Percentiles rank a stretch among this genome's conserved stretches.
These are phyloP conservation scores for Lactarius sanguifluus DNA, from an alignment of 768 basidiomycete genomes.

Conservation along the genomic window DNA sequence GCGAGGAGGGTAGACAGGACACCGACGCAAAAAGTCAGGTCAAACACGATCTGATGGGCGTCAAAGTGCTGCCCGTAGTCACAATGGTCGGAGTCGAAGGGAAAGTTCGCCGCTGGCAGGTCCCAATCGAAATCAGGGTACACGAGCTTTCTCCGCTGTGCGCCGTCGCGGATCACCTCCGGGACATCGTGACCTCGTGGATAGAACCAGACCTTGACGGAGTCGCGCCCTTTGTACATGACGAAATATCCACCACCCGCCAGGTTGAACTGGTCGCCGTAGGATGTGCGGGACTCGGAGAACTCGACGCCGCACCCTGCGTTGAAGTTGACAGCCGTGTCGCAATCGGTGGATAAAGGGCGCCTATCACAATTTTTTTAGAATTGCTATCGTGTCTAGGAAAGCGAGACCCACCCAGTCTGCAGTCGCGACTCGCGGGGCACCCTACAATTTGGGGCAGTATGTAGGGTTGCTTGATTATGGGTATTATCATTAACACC, in stretches of 20 bases:
- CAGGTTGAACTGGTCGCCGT: conserved; percentile 50
- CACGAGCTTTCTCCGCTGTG: conserved; percentile 8
- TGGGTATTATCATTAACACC: conserved; percentile 49
- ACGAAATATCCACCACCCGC: conserved; percentile 62
- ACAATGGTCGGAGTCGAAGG: conserved; percentile 43
- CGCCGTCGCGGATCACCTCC: conserved; percentile 36
- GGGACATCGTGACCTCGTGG: conserved; percentile 49
- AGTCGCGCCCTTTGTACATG: conserved; percentile 42
- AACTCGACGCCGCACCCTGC: conserved; percentile 60
- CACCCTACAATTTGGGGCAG: conserved; percentile 50
- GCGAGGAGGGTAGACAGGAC: background rate
- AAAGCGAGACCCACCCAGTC: conserved; percentile 43
- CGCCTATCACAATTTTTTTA: conserved; percentile 33
- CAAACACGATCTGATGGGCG: conserved; percentile 54
- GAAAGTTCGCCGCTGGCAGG: background rate
- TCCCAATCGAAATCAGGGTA: conserved; percentile 5
- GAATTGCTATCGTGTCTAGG: background rate
- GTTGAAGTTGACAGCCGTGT: conserved; percentile 52
- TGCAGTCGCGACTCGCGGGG: conserved; percentile 37
- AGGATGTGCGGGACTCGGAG: conserved; percentile 39
- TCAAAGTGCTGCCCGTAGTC: conserved; percentile 55
- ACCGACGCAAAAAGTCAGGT: conserved; percentile 62
- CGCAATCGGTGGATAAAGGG: conserved; percentile 47
- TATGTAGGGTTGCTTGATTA: conserved; percentile 59
- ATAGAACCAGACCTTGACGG: conserved; percentile 64